Evolutionary conservation across 2,329 filamentous ascomycete genomes (phyloP).

Genomic region (Aspergillus brunneoviolaceus): DNA sequence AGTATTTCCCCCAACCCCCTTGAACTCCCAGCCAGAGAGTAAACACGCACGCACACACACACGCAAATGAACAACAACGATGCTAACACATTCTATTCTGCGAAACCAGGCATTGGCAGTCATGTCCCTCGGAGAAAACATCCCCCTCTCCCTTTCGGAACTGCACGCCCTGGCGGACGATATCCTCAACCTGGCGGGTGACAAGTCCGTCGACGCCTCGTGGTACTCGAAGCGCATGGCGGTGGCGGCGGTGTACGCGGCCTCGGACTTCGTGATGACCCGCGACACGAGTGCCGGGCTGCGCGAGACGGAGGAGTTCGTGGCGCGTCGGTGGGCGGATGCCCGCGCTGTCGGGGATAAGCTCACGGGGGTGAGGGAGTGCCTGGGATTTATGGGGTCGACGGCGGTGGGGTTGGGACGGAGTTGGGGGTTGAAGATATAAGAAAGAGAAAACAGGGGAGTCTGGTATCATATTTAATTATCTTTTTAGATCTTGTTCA

Average conservation of each 20-base stretch:
- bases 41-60: no score
- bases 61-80: neutral
- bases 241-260: conserved; percentile 68
- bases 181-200: conserved; percentile 83
- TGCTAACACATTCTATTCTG: conserved; percentile 1
- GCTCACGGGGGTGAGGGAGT: conserved; percentile 66
- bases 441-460: conserved; percentile 8
- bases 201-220: conserved; percentile 74
- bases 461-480: conserved; percentile 8
- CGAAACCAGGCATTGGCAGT: conserved; percentile 72
- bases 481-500: neutral
- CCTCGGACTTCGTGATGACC: conserved; percentile 90
- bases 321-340: conserved; percentile 73
- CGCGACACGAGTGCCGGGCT: conserved; percentile 76
- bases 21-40: no score
- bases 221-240: conserved; percentile 80
- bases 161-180: conserved; percentile 83
- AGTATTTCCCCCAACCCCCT: conserved; percentile 23
- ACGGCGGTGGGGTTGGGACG: conserved; percentile 78
- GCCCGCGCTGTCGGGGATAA: conserved; percentile 61
- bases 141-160: conserved; percentile 74
- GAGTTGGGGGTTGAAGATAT: conserved; percentile 84
- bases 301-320: conserved; percentile 73
- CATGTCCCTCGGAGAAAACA: conserved; percentile 81
- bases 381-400: conserved; percentile 76